These are phyloP conservation scores for Paramecium sonneborni DNA, from an alignment of 73 alveolate species.

Conservation along the genomic window DNA sequence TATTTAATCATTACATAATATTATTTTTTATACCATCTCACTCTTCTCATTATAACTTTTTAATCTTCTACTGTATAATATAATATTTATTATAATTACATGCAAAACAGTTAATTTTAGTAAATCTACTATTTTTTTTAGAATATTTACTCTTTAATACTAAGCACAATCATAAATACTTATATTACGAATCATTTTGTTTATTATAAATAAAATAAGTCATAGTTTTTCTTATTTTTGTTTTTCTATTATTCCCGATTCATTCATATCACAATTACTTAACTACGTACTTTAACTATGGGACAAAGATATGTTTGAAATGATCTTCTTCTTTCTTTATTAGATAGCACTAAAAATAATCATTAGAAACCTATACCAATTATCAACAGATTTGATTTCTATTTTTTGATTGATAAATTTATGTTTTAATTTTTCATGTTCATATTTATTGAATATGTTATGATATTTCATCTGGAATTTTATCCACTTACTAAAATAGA, in stretches of 20 bases:
- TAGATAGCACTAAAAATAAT: neutral
- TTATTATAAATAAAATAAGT: neutral
- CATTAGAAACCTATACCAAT: no score
- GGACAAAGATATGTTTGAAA: neutral
- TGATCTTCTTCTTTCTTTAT: neutral
- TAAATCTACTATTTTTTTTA: neutral
- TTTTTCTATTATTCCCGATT: neutral
- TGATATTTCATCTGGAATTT: neutral
- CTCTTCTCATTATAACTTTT: neutral
- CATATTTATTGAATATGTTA: constrained; percentile 21
- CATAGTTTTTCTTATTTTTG: neutral
- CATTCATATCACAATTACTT: neutral
- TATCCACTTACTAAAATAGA: neutral
- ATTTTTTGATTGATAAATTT: neutral
- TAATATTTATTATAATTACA: neutral
- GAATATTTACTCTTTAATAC: neutral
- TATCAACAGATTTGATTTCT: constrained; percentile 1
- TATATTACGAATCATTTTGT: neutral
- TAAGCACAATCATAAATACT: no score
- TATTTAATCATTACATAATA: neutral
- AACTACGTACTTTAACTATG: neutral
- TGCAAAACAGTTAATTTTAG: neutral
- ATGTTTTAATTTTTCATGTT: neutral
- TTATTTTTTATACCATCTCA: neutral
- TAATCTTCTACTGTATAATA: neutral